These are phyloP conservation scores for Asterophora parasitica DNA, from an alignment of 768 basidiomycete genomes.

Conservation along the genomic window DNA sequence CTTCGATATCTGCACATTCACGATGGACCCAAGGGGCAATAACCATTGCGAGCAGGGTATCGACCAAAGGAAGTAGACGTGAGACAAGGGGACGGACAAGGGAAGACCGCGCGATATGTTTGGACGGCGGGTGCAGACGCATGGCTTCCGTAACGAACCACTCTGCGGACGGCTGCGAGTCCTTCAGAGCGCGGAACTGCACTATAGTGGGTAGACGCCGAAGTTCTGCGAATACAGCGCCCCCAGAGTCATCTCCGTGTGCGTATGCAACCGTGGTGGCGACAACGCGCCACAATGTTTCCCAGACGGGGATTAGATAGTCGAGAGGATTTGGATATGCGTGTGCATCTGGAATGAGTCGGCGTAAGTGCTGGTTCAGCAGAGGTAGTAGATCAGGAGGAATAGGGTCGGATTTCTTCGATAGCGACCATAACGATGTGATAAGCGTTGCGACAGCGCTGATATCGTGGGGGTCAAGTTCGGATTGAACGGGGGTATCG, in stretches of 20 bases:
- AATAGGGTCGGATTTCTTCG: conserved; percentile 31
- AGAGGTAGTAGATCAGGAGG: conserved; percentile 26
- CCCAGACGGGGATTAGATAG: conserved; percentile 54
- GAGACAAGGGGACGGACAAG: background rate
- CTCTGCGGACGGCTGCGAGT: conserved; percentile 26
- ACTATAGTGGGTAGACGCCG: conserved; percentile 23
- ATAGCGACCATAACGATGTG: conserved; percentile 43
- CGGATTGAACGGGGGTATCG: conserved; percentile 22
- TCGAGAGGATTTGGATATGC: conserved; percentile 39
- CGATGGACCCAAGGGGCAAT: conserved; percentile 10
- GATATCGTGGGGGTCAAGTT: conserved; percentile 30
- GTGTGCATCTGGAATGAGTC: conserved; percentile 34
- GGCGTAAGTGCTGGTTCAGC: conserved; percentile 32
- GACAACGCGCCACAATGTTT: conserved; percentile 58
- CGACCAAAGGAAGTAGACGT: background rate
- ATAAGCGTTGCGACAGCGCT: conserved; percentile 34
- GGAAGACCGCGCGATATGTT: conserved; percentile 34
- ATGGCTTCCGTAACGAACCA: conserved; percentile 40
- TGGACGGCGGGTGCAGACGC: conserved; percentile 48
- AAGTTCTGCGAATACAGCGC: conserved; percentile 32
- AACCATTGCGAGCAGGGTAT: background rate
- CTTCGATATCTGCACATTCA: conserved; percentile 33
- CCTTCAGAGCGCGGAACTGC: conserved; percentile 23
- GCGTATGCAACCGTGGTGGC: conserved; percentile 39
- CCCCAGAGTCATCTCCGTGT: conserved; percentile 20